Percentiles rank a stretch among this genome's conserved stretches.
These are phyloP conservation scores for Kazachstania sp. DNA, from an alignment of 1,139 yeast genomes.

Conservation along the genomic window DNA sequence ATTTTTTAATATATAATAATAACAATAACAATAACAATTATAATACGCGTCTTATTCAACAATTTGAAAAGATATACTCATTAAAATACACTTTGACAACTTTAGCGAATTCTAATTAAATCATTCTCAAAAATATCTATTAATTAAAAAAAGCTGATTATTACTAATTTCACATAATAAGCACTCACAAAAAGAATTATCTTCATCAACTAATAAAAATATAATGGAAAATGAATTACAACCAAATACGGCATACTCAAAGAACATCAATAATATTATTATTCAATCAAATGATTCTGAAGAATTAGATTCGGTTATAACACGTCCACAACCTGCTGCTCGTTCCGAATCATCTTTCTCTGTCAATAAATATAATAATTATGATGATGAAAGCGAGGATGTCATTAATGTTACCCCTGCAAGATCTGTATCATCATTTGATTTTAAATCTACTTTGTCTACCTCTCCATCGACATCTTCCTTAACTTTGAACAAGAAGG, in stretches of 20 bases:
- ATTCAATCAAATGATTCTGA: neutral
- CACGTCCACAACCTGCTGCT: conserved; percentile 1
- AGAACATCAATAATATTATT: neutral
- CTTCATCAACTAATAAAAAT: neutral
- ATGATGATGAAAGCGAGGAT: neutral
- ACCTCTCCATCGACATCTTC: neutral
- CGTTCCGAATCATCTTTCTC: neutral
- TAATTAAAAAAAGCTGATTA: too few relatives aligned
- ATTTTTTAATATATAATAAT: too few relatives aligned
- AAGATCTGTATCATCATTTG: neutral
- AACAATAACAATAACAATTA: too few relatives aligned
- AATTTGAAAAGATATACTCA: neutral
- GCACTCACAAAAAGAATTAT: neutral
- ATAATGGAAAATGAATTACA: neutral
- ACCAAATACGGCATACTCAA: conserved; percentile 2
- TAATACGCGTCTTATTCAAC: neutral
- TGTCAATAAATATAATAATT: neutral
- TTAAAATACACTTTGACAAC: neutral
- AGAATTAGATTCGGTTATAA: neutral
- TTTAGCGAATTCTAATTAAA: neutral
- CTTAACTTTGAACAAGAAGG: neutral
- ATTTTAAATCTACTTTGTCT: neutral
- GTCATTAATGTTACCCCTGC: neutral
- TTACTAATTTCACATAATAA: too few relatives aligned
- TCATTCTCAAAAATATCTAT: too few relatives aligned